Percentiles rank a stretch among this genome's conserved stretches.
Evolutionary conservation across 2,329 filamentous ascomycete species (phyloP).

Genomic region (Paramyrothecium sp.): DNA sequence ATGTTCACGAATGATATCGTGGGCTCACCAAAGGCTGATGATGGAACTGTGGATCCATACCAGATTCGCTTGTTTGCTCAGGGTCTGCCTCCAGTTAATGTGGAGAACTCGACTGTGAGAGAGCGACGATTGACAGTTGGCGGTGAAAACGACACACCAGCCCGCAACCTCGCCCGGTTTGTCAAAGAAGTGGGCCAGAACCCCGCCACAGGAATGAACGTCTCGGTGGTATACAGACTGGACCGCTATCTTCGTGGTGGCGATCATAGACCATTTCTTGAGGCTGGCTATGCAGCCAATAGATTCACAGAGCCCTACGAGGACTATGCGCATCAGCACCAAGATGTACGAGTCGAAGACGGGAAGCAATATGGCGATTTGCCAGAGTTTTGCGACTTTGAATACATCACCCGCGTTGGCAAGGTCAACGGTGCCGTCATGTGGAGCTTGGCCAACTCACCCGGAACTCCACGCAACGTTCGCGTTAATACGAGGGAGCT

Average conservation of each 20-base stretch:
- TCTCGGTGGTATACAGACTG: slow-evolving; percentile 54
- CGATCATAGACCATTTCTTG: slow-evolving; percentile 54
- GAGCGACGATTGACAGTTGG: slow-evolving; percentile 38
- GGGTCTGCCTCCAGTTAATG: slow-evolving; percentile 43
- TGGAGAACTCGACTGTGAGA: slow-evolving; percentile 28
- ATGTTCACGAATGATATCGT: slow-evolving; percentile 60
- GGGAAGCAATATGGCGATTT: slow-evolving; percentile 55
- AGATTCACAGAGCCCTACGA: slow-evolving; percentile 59
- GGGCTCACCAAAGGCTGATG: slow-evolving; percentile 45
- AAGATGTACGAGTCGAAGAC: slow-evolving; percentile 47
- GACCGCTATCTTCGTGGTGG: slow-evolving; percentile 57
- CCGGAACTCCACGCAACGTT: slow-evolving; percentile 48
- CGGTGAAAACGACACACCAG: slow-evolving; percentile 54
- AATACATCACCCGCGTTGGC: slow-evolving; percentile 51
- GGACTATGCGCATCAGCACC: slow-evolving; percentile 57
- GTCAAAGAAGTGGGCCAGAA: slow-evolving; percentile 54
- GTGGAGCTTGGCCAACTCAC: slow-evolving; percentile 52
- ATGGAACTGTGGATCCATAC: slow-evolving; percentile 43
- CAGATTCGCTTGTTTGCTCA: slow-evolving; percentile 56
- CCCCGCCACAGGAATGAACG: slow-evolving; percentile 49
- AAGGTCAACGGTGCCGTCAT: slow-evolving; percentile 53
- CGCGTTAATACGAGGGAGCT: slow-evolving; percentile 43
- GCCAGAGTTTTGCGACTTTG: slow-evolving; percentile 55
- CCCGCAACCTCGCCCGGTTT: slow-evolving; percentile 53
- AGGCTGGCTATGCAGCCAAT: slow-evolving; percentile 51